Evolutionary conservation across 2,329 filamentous ascomycete genomes (phyloP).

Genomic region (Xylaria multiplex): DNA sequence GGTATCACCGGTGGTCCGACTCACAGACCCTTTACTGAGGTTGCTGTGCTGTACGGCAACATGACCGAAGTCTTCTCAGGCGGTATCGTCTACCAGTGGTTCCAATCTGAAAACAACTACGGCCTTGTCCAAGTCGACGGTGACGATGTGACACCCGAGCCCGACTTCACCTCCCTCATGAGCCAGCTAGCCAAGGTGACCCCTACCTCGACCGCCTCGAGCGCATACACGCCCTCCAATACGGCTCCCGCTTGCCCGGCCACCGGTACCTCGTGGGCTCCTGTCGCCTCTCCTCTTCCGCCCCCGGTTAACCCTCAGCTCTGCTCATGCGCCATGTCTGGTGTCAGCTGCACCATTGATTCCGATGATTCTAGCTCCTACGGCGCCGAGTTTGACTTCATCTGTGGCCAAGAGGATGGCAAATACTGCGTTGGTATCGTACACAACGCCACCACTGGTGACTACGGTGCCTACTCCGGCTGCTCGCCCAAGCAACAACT

Average conservation of each 20-base stretch:
- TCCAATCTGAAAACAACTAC: conserved; percentile 89
- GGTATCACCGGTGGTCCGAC: conserved; percentile 61
- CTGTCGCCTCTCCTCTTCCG: conserved; percentile 73
- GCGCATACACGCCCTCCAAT: conserved; percentile 79
- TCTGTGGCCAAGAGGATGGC: conserved; percentile 68
- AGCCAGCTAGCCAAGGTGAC: conserved; percentile 74
- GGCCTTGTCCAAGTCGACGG: conserved; percentile 75
- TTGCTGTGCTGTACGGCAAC: conserved; percentile 78
- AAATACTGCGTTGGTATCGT: conserved; percentile 74
- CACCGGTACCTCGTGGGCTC: conserved; percentile 72
- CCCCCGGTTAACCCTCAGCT: conserved; percentile 81
- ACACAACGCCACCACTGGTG: conserved; percentile 72
- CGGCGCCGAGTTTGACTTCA: conserved; percentile 75
- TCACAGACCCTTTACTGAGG: conserved; percentile 85
- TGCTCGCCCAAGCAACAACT: conserved; percentile 77
- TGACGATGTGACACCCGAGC: conserved; percentile 70
- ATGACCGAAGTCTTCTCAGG: conserved; percentile 94
- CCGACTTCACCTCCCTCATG: conserved; percentile 79
- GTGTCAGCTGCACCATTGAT: conserved; percentile 75
- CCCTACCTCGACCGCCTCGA: conserved; percentile 72
- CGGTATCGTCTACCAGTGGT: conserved; percentile 99
- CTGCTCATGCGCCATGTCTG: conserved; percentile 86
- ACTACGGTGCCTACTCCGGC: conserved; percentile 82
- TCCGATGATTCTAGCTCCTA: conserved; percentile 65
- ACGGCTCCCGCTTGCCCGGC: conserved; percentile 77